These are phyloP conservation scores for Microcos paniculata DNA, from an alignment of 345 rosid genomes.

Conservation along the genomic window DNA sequence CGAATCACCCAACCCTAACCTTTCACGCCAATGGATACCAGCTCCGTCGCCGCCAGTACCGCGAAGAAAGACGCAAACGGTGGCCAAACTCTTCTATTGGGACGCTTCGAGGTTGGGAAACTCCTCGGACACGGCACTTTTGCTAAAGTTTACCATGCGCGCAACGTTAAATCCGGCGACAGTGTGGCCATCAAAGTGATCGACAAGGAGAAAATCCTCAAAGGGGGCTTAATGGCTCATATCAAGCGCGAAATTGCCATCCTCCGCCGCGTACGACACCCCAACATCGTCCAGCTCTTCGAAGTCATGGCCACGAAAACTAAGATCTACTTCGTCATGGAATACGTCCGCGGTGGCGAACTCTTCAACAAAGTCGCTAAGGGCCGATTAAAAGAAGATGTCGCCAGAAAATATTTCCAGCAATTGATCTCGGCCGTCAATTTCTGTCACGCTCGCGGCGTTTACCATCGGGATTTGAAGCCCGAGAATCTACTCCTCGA, in stretches of 20 bases:
- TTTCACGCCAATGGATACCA: neutral
- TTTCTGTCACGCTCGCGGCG: slow-evolving; percentile 81
- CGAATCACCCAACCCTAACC: neutral
- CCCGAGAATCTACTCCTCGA: slow-evolving; percentile 85
- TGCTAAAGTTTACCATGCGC: slow-evolving; percentile 85
- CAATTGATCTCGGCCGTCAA: slow-evolving; percentile 72
- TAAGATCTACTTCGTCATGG: slow-evolving; percentile 90
- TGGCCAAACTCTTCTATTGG: slow-evolving; percentile 47
- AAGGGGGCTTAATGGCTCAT: slow-evolving; percentile 62
- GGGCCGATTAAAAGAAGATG: slow-evolving; percentile 63
- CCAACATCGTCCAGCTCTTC: slow-evolving; percentile 68
- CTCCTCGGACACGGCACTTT: slow-evolving; percentile 85
- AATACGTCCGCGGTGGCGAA: slow-evolving; percentile 77
- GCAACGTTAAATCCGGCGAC: slow-evolving; percentile 48
- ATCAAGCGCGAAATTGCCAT: slow-evolving; percentile 82
- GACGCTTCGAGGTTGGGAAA: slow-evolving; percentile 67
- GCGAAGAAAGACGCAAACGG: slow-evolving; percentile 29
- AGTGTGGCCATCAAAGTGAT: slow-evolving; percentile 74
- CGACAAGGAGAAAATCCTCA: slow-evolving; percentile 72
- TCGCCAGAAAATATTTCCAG: slow-evolving; percentile 69
- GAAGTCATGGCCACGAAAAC: slow-evolving; percentile 91
- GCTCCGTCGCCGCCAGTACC: neutral
- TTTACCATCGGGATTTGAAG: slow-evolving; percentile 83
- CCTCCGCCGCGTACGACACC: slow-evolving; percentile 88
- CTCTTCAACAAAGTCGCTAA: slow-evolving; percentile 66